These are phyloP conservation scores for Fomes fomentarius DNA, from an alignment of 1,284 basidiomycete genomes.

Conservation along the genomic window DNA sequence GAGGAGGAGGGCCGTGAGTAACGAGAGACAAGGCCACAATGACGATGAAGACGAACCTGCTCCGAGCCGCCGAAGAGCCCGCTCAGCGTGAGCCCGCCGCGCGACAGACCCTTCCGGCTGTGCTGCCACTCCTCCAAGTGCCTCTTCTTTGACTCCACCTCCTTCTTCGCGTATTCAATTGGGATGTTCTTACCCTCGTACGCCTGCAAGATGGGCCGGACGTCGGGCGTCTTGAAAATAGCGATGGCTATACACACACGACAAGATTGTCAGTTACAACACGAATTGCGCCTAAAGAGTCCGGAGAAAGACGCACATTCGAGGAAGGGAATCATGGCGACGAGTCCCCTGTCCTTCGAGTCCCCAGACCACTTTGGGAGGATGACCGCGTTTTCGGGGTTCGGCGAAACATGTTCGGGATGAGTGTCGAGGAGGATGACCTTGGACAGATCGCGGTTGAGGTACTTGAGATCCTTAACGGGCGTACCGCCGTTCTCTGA, in stretches of 20 bases:
- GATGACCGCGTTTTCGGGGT: conserved; percentile 91
- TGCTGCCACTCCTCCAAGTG: conserved; percentile 86
- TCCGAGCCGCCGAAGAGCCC: conserved; percentile 59
- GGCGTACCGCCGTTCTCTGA: conserved; percentile 72
- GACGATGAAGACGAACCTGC: conserved; percentile 27
- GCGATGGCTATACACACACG: conserved; percentile 65
- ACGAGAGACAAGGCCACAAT: too few species aligned
- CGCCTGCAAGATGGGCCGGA: conserved; percentile 84
- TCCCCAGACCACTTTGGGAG: conserved; percentile 90
- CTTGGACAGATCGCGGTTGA: conserved; percentile 93
- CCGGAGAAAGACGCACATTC: conserved; percentile 65
- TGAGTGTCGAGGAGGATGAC: conserved; percentile 90
- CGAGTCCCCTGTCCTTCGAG: conserved; percentile 75
- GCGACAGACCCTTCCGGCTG: conserved; percentile 46
- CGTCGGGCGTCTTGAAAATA: conserved; percentile 85
- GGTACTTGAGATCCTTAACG: conserved; percentile 91
- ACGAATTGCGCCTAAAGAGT: neutral
- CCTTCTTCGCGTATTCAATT: conserved; percentile 86
- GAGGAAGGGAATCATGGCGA: conserved; percentile 95
- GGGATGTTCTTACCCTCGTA: conserved; percentile 91
- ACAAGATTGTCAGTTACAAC: neutral
- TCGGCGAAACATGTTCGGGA: conserved; percentile 74
- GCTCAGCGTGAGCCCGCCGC: conserved; percentile 59
- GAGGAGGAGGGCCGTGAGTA: too few species aligned
- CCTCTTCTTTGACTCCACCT: conserved; percentile 77